A percentile compares a stretch with the other conserved stretches of the same genome.
Conservation (phyloP, 257 asterid species). For the Solanum commersonii region DNA sequence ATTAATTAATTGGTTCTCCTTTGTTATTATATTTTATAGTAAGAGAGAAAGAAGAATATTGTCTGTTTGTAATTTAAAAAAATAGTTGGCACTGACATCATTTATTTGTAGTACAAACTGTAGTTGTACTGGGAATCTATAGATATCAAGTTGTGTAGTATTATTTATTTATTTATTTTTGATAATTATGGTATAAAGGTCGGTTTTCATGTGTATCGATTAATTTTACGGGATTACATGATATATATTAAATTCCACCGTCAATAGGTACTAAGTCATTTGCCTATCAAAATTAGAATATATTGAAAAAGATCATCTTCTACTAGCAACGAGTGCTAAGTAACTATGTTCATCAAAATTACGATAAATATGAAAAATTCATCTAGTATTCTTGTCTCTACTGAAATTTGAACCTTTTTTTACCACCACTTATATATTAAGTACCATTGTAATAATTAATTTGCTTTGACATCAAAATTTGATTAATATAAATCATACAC, state of each 20-base stretch:
- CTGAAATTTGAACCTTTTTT: not conserved
- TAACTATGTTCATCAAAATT: not conserved
- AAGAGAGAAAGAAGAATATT: not conserved
- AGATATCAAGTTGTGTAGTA: not conserved
- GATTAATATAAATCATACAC: not conserved
- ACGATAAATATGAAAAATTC: not conserved
- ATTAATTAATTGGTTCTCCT: not conserved
- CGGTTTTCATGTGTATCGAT: accelerated
- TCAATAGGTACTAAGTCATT: no score
- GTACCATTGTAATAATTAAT: not conserved
- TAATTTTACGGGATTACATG: not conserved
- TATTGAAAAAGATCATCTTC: no score
- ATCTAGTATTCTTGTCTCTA: not conserved
- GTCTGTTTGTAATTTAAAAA: not conserved
- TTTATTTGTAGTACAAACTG: not conserved
- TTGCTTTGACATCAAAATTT: not conserved
- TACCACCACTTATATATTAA: not conserved
- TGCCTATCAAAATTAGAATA: no score
- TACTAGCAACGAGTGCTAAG: no score
- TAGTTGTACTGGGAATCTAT: not conserved
- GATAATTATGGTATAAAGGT: not conserved
- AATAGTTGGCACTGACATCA: not conserved
- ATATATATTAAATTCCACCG: no score
- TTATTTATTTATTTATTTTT: not conserved
- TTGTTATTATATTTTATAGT: not conserved